These are phyloP conservation scores for Starmera amethionina DNA, from an alignment of 805 yeast genomes.

Conservation along the genomic window DNA sequence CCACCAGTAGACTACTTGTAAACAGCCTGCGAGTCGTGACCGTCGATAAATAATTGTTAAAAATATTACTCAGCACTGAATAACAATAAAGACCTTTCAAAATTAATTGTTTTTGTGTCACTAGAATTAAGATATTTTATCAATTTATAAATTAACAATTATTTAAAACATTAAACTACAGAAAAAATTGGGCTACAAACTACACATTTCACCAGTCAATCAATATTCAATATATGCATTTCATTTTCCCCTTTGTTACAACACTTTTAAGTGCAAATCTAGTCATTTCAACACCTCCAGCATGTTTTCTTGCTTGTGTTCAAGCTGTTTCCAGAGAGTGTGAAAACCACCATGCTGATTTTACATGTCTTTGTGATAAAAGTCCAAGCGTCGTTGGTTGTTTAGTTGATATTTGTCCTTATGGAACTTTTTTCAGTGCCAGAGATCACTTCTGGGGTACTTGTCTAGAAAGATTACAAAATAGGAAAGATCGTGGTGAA, in stretches of 20 bases:
- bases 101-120: too few relatives aligned
- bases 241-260: neutral
- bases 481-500: neutral
- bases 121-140: too few relatives aligned
- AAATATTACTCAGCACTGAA: too few relatives aligned
- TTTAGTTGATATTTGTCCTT: slow-evolving; percentile 35
- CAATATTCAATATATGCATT: too few relatives aligned
- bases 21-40: too few relatives aligned
- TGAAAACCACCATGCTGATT: slow-evolving; percentile 22
- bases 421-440: slow-evolving; percentile 29
- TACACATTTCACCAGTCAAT: too few relatives aligned
- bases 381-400: slow-evolving; percentile 32
- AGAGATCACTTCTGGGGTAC: slow-evolving; percentile 42
- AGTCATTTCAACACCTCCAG: slow-evolving; percentile 35
- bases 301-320: slow-evolving; percentile 37
- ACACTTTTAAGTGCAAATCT: neutral
- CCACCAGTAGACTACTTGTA: too few relatives aligned
- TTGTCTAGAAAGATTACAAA: slow-evolving; percentile 22
- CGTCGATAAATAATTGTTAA: too few relatives aligned
- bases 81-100: too few relatives aligned
- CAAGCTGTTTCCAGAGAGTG: slow-evolving; percentile 28
- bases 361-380: slow-evolving; percentile 30
- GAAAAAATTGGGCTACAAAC: too few relatives aligned
- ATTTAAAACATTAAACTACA: too few relatives aligned
- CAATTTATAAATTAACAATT: too few relatives aligned